Evolutionary conservation across 306 rosid genomes (phyloP), one percentile per base, ranked within the genome.

Genomic region (Ceratonia siliqua): DNA sequence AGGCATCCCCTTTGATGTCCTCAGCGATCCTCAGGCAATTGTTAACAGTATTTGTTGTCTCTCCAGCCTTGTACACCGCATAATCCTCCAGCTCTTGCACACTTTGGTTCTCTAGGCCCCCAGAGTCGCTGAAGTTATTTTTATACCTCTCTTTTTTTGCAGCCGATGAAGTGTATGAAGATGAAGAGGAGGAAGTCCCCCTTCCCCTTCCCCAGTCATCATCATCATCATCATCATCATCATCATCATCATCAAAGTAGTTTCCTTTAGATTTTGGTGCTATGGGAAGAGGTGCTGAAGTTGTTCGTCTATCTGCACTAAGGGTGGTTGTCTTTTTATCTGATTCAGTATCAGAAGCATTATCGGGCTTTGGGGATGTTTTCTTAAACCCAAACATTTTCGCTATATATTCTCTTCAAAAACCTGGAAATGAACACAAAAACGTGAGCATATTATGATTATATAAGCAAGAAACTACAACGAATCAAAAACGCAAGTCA

Each of bases 1-100:
- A 52, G n/a, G 98, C 99, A 81, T 87, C 98, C 8, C 55, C 87
- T 80, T 78, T 82, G 27, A 95, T 95, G 65, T 95, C 83, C 79
- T 90, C 96, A 6, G 99, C 99, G 24, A 95, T 89, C 87, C 75
- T 95, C 62, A 86, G 70, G 78, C 96, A 89, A 42, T 84, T 89
- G 62, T 95, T 86, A 50, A 92, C 95, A 54, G 68, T 84, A 5
- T 72, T 79, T 14, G 98, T 92, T 67, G 99, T 95, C 67, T 92
- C 99, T 77, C 90, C 88, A 21, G 98, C 50, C 72, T 92, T 92
- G 52, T 86, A 5, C 53, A 81, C 86, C 4, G 97, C 98, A 70
- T 95, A 95, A 17, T 70, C 82, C 80, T 92, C 98, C 6, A 95
- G 77, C 21, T 95, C 93, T 39, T 92, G 92, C 69, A 86, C 88